These are phyloP conservation scores for Berberis vulgaris DNA, from an alignment of 164 flowering plant species.

Conservation along the genomic window DNA sequence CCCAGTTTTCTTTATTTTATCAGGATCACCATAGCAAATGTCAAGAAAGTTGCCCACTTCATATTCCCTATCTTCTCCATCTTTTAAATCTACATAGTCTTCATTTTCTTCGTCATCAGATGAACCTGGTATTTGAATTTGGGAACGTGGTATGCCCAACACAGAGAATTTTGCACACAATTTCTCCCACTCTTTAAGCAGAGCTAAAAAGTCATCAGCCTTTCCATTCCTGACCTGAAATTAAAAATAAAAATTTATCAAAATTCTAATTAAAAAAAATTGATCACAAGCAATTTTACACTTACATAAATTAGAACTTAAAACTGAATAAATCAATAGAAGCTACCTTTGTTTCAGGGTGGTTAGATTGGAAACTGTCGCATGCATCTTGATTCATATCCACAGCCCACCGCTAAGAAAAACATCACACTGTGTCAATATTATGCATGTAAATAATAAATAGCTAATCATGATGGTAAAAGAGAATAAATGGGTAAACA, in stretches of 20 bases:
- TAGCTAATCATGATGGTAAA: not conserved
- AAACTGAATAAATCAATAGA: not conserved
- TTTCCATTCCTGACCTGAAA: not conserved
- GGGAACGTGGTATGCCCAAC: not conserved
- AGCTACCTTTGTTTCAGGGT: not conserved
- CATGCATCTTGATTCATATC: not conserved
- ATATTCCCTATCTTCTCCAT: not conserved
- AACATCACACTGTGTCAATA: not conserved
- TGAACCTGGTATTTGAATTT: not conserved
- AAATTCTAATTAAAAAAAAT: too few relatives aligned
- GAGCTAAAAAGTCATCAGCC: not conserved
- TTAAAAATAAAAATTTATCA: too few relatives aligned
- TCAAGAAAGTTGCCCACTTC: not conserved
- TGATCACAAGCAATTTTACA: not conserved
- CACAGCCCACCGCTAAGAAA: not conserved
- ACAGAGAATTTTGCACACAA: not conserved
- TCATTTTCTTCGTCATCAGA: not conserved
- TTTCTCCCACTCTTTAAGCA: not conserved
- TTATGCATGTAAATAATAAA: too few relatives aligned
- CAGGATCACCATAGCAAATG: not conserved
- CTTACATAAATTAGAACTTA: not conserved
- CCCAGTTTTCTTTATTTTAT: not conserved
- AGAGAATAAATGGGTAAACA: too few relatives aligned
- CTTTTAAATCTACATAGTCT: not conserved
- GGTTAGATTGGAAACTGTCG: not conserved